Evolutionary conservation across 495 filamentous ascomycete genomes (phyloP).

Genomic region (Podospora australis): DNA sequence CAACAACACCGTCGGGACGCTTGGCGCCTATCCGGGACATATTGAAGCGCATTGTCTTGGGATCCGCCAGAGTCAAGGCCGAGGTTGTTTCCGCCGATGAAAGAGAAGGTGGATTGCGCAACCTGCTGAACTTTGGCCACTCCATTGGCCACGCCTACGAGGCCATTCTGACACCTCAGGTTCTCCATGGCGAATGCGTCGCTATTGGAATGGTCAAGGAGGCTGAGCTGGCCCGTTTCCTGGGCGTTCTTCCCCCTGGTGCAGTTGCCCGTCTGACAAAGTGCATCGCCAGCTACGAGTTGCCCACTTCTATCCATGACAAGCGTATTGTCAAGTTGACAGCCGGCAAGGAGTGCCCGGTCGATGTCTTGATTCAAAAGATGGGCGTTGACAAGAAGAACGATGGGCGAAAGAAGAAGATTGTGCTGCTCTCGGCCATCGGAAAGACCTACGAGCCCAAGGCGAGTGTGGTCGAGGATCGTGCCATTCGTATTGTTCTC

Average conservation of each 20-base stretch:
- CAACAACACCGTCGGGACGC: slow-evolving; percentile 43
- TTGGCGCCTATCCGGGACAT: slow-evolving; percentile 66
- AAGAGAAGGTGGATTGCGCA: slow-evolving; percentile 86
- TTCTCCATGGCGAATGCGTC: slow-evolving; percentile 91
- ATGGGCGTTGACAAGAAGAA: slow-evolving; percentile 99
- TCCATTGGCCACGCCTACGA: slow-evolving; percentile 97
- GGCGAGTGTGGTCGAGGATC: slow-evolving; percentile 82
- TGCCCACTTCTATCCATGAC: slow-evolving; percentile 82
- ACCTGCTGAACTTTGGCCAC: slow-evolving; percentile 95
- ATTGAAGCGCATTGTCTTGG: slow-evolving; percentile 80
- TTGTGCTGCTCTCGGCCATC: slow-evolving; percentile 90
- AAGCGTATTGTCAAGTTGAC: slow-evolving; percentile 78
- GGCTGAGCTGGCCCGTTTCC: slow-evolving; percentile 83
- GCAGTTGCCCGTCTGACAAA: slow-evolving; percentile 87
- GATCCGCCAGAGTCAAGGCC: slow-evolving; percentile 85
- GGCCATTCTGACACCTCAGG: slow-evolving; percentile 89
- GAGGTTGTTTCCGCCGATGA: slow-evolving; percentile 90
- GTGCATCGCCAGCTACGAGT: slow-evolving; percentile 85
- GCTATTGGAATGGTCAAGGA: slow-evolving; percentile 98
- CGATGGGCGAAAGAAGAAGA: slow-evolving; percentile 88
- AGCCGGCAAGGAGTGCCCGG: slow-evolving; percentile 82
- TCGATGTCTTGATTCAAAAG: slow-evolving; percentile 77
- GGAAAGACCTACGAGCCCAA: slow-evolving; percentile 79
- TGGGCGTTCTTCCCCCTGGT: slow-evolving; percentile 78
- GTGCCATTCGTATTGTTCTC: slow-evolving; percentile 75